Base-by-base conservation (phyloP, 805 yeast genomes). In the Metschnikowia anglica region DNA sequence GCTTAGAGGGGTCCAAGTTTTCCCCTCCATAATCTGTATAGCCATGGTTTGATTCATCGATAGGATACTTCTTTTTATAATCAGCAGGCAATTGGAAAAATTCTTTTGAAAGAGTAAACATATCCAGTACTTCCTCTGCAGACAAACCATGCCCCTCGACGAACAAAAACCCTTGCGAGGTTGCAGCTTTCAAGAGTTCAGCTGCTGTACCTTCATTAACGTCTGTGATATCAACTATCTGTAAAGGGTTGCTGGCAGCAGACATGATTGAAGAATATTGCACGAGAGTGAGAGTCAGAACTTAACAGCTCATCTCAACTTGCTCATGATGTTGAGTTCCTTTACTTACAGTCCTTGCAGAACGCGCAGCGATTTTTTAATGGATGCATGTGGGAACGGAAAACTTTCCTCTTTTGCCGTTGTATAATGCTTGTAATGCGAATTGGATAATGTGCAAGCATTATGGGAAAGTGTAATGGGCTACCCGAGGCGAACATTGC, bases 111-210 rank as follows among this genome's bases (percentile, higher is more conserved):
- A 79, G 43, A n/a, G 56, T 60, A 48, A 82, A 81, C 33, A 76
- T 57, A 2, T 58, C 59, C 31, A 74, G 72, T 10, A 82, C 81
- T 44, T 82, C 86, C 6, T 64, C 58, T 45, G 72, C 74, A 1
- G 76, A 61, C 55, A 83, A 79, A n/a, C 72, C 81, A 50, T 81
- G 84, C 5, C 88, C 88, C 51, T 81, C 85, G 4, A 83, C 68
- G 43, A 80, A 80, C 12, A 83, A 62, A 54, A 83, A 83, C 1
- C 88, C 88, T 48, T 80, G 83, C 2, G 76, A 61, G n/a, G 73
- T 63, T 9, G 84, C 84, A 1, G 87, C 87, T 6, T 70, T 64
- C 3, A 81, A 66, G 19, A 85, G 68, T 43, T 73, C 64, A 6
- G 67, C 69, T 0, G 81, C 84, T 0, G 83, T 72, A 5, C 53